Base-by-base conservation (phyloP, 208 protist genomes). In the Endotrypanum monterogeii region DNA sequence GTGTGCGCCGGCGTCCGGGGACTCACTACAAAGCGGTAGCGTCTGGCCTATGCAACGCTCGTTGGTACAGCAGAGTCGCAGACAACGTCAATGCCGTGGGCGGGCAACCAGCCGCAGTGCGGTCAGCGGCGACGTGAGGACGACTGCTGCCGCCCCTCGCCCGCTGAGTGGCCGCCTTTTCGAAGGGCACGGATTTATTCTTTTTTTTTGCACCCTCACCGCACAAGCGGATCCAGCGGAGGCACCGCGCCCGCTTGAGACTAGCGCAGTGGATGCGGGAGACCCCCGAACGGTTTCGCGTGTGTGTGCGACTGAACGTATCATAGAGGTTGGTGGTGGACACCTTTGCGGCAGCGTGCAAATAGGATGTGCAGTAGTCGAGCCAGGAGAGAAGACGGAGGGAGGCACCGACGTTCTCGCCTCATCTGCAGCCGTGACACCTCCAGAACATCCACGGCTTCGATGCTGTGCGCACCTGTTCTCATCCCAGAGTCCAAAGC, bases 41-140 rank as follows among this genome's bases (percentile, higher is more conserved):
- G 37, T 66, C 30, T 9, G 44, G 18, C 56, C 56, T 11, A 28
- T 74, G 58, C 70, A 55, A 46, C 57, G 70, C 4, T 32, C 57
- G 11, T 30, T 81, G 11, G 54, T 73, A 20, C 62, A 58, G 66
- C 76, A 81, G 76, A 76, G 76, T 25, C 70, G 70, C 6, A 41
- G 63, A 25, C 70, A 68, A 55, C 76, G 69, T 7, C 70, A 76
- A 25, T 58, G 55, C 2, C 61, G 54, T 14, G 51, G 71, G 46
- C 63, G 18, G 63, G 39, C 46, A 57, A 50, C 32, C n/a, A 23
- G 32, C 20, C 20, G 50, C 14, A 44, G 30, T 44, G 51, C 39
- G 1, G 51, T 20, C 20, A 25, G 23, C 44, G 48, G 44, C 6
- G 20, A 51, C 25, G 41, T 25, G 28, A 44, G n/a, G 1, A 23